These are phyloP conservation scores for Taxillus chinensis DNA, from an alignment of 164 flowering plant genomes.

Conservation along the genomic window DNA sequence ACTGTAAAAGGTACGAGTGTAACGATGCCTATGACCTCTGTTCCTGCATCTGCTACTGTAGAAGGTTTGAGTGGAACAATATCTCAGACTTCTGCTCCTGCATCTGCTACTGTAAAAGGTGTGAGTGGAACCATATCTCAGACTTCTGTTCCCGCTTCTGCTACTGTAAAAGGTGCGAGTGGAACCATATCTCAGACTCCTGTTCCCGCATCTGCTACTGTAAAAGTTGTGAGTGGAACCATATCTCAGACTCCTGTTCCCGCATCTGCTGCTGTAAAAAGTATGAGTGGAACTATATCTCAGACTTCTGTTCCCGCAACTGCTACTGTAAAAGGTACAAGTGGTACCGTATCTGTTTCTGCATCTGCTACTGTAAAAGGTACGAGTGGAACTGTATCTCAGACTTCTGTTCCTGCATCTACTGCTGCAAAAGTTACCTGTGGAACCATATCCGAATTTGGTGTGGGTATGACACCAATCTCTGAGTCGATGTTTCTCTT, in stretches of 20 bases:
- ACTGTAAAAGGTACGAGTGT: background rate
- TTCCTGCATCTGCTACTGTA: conserved; percentile 1
- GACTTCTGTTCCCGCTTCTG: too few relatives aligned
- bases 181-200: conserved; percentile 7
- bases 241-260: conserved; percentile 3
- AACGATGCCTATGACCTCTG: too few relatives aligned
- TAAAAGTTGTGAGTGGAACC: conserved; percentile 8
- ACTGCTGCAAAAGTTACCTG: conserved; percentile 7
- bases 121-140: too few relatives aligned
- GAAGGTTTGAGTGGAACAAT: background rate
- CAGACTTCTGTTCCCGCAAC: too few relatives aligned
- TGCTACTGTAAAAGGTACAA: too few relatives aligned
- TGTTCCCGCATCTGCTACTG: conserved; percentile 2
- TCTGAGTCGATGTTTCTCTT: background rate
- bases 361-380: conserved; percentile 8
- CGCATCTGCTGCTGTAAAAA: too few relatives aligned
- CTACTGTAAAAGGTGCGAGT: conserved; percentile 9
- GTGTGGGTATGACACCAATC: background rate
- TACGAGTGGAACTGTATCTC: background rate
- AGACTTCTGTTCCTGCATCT: too few relatives aligned
- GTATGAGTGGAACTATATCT: too few relatives aligned
- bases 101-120: conserved; percentile 8
- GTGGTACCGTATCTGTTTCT: too few relatives aligned
- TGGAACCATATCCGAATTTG: background rate
- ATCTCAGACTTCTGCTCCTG: too few relatives aligned